These are phyloP conservation scores for Chenopodium suecicum DNA, from an alignment of 148 eudicot species.

Conservation along the genomic window DNA sequence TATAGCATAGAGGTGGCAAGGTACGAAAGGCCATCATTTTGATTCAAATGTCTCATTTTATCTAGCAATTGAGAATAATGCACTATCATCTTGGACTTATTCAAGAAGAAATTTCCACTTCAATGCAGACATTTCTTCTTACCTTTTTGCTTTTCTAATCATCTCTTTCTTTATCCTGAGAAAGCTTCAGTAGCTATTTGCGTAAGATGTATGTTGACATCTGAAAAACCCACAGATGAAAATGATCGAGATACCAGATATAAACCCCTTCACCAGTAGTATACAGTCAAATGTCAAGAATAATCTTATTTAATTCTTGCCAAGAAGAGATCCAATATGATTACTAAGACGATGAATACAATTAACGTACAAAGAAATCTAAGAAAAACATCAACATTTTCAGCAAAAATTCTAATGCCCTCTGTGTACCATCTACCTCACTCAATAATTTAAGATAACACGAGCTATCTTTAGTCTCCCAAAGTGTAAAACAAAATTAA, in stretches of 20 bases:
- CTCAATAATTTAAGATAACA: no score
- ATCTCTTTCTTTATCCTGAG: slow-evolving; percentile 15
- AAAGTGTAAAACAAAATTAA: no score
- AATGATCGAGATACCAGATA: neutral
- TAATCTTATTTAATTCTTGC: neutral
- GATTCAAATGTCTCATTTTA: slow-evolving; percentile 21
- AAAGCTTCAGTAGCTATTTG: neutral
- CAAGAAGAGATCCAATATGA: neutral
- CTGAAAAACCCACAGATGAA: slow-evolving; percentile 16
- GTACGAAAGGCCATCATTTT: slow-evolving; percentile 23
- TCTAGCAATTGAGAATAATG: slow-evolving; percentile 9
- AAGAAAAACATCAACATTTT: neutral
- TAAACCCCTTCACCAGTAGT: neutral
- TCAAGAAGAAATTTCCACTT: slow-evolving; percentile 15
- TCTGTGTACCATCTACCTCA: neutral
- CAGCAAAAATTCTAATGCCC: neutral
- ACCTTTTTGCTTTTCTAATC: neutral
- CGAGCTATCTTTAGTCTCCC: no score
- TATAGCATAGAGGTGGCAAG: slow-evolving; percentile 18
- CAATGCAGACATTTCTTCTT: neutral
- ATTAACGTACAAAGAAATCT: neutral
- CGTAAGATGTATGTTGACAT: neutral
- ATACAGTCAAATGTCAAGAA: neutral
- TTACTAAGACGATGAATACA: neutral
- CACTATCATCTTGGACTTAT: slow-evolving; percentile 15